Base-by-base conservation (phyloP, 805 yeast species). In the Schizosaccharomyces lindneri region DNA sequence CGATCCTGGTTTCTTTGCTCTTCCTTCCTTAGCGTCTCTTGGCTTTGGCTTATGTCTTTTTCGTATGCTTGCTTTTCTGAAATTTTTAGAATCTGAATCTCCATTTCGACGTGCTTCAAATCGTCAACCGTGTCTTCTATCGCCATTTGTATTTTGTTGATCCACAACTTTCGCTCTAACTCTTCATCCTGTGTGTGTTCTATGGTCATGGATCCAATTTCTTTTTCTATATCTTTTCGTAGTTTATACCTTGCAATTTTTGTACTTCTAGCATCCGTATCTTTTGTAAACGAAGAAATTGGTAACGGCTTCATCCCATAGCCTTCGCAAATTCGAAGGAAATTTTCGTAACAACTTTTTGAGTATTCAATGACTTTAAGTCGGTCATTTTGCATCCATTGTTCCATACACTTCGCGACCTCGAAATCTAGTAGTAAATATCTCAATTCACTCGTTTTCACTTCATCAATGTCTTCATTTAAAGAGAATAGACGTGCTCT, bases 381-480 rank as follows among this genome's bases (percentile, higher is more conserved):
- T 65, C 6, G 81, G 94, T 46, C 84, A 66, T 65, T 81, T 78
- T 68, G 75, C 87, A 64, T 82, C 81, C 1, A 84, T 67, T 4
- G 79, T 72, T 21, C 86, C 68, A 65, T 78, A 85, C 62, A 79
- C 19, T 29, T 39, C n/a, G 55, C 39, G 13, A 36, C 31, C 11
- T 31, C 29, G 19, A 21, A 29, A 15, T 19, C 27, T 11, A 43
- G 5, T n/a, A 29, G 11, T 6, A 43, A 24, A 11, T 63, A 65
- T 24, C 59, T 80, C 21, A 88, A 68, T 55, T 85, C 81, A 4
- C 72, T 69, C 0, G 94, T 83, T 48, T 78, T 74, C 11, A 88
- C 67, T 66, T 88, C 97, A 0, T 81, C 85, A 1, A 85, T 63
- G 0, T 76, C 67, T 68, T 88, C 96, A 69, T 87, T 87, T 13